phyloP scores from a whole-genome alignment of 2,329 filamentous ascomycete species.

The Teratosphaeria destructans region DNA sequence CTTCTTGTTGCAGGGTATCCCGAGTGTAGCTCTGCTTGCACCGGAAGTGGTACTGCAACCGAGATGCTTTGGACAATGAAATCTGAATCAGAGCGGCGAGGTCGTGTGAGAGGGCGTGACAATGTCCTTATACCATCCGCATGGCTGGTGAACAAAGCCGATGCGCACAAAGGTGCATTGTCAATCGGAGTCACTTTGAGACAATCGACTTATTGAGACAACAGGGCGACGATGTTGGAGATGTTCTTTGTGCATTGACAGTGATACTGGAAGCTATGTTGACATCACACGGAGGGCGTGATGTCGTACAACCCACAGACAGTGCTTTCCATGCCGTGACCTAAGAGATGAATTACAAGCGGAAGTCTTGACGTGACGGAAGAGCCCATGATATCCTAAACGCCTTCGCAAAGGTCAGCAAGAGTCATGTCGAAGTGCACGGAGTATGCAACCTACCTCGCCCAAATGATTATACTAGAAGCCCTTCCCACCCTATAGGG shows the following conservation, averaged over 20 bases:
- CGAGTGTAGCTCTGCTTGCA: conserved; percentile 4
- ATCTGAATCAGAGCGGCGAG: neutral
- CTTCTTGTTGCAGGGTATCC: neutral
- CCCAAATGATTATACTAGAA: neutral
- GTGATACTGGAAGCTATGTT: conserved; percentile 3
- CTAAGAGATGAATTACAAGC: conserved; percentile 1
- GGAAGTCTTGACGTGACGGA: neutral
- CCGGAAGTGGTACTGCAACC: conserved; percentile 1
- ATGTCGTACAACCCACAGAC: neutral
- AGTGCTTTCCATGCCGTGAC: neutral
- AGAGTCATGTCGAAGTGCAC: neutral
- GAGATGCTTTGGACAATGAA: neutral
- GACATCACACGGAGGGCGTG: neutral
- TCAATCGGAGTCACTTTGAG: neutral
- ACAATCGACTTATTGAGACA: neutral
- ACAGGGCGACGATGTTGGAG: neutral
- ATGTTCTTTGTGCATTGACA: conserved; percentile 4
- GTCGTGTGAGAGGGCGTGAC: neutral
- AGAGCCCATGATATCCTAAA: conserved; percentile 1
- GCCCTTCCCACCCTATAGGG: conserved; percentile 1
- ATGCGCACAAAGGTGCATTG: neutral
- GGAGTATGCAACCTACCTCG: neutral
- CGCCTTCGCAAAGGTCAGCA: conserved; percentile 1
- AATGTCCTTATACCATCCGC: neutral
- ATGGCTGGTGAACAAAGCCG: neutral